A percentile compares a stretch with the other conserved stretches of the same genome.
These are phyloP conservation scores for Mycothermus thermophilus DNA, from an alignment of 495 filamentous ascomycete genomes.

Conservation along the genomic window DNA sequence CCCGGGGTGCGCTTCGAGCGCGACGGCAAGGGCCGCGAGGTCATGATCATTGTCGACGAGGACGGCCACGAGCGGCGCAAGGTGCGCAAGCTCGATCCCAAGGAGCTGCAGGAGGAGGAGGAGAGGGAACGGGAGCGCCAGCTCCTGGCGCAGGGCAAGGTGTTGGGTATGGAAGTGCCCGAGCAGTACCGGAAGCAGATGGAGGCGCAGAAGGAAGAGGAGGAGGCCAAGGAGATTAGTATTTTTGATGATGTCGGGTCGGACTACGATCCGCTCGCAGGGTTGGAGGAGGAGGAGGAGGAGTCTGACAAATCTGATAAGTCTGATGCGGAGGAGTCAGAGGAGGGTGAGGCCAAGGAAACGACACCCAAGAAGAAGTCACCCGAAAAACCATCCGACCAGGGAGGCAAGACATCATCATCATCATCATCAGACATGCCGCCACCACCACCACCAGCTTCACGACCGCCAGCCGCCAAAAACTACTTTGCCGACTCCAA, in stretches of 20 bases:
- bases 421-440: constrained; percentile 23
- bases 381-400: constrained; percentile 3
- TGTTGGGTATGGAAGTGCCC: constrained; percentile 69
- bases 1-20: constrained; percentile 53
- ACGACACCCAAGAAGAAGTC: constrained; percentile 4
- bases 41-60: constrained; percentile 73
- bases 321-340: constrained; percentile 11
- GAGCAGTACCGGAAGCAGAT: constrained; percentile 36
- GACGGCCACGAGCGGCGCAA: constrained; percentile 83
- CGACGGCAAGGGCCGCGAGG: constrained; percentile 62
- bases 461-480: constrained; percentile 14
- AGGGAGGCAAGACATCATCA: too few relatives aligned
- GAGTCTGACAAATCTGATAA: constrained; percentile 18
- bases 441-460: constrained; percentile 27
- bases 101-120: constrained; percentile 18
- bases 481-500: constrained; percentile 52
- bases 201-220: constrained; percentile 26
- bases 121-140: constrained; percentile 25
- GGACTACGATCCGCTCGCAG: constrained; percentile 80
- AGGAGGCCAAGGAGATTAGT: constrained; percentile 47
- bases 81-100: constrained; percentile 41
- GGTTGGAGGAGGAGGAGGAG: constrained; percentile 42
- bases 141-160: constrained; percentile 53
- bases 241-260: constrained; percentile 82
- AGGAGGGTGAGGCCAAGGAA: constrained; percentile 12